Evolutionary conservation across 2,329 filamentous ascomycete genomes (phyloP).

Genomic region (Pseudogymnoascus sp.): DNA sequence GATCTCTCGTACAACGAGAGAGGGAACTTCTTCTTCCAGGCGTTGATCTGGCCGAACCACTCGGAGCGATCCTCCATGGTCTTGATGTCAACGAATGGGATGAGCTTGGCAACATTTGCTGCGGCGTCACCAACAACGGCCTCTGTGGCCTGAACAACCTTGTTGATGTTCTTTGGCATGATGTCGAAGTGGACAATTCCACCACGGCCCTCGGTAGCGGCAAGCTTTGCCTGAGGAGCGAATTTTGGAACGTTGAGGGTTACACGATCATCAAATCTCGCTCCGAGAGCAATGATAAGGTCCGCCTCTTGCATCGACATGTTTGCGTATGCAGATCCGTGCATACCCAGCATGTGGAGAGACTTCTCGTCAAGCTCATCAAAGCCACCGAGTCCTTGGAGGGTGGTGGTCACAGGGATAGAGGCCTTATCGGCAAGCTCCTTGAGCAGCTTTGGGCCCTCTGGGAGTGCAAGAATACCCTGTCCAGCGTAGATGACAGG

Average conservation of each 20-base stretch:
- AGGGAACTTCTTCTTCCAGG: slow-evolving; percentile 89
- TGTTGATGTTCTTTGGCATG: slow-evolving; percentile 99
- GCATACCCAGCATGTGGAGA: slow-evolving; percentile 98
- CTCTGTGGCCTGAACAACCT: slow-evolving; percentile 93
- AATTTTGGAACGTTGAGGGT: slow-evolving; percentile 77
- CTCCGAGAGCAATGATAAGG: slow-evolving; percentile 88
- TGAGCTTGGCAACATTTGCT: slow-evolving; percentile 64
- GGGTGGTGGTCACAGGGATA: slow-evolving; percentile 91
- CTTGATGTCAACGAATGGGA: slow-evolving; percentile 63
- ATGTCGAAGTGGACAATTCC: slow-evolving; percentile 98
- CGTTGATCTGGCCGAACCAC: slow-evolving; percentile 85
- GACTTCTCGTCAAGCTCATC: slow-evolving; percentile 92
- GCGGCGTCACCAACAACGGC: slow-evolving; percentile 90
- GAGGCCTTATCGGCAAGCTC: slow-evolving; percentile 83
- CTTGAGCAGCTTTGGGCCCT: slow-evolving; percentile 72
- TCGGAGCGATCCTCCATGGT: slow-evolving; percentile 60
- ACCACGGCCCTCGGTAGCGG: slow-evolving; percentile 75
- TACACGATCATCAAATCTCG: slow-evolving; percentile 93
- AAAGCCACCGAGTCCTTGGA: slow-evolving; percentile 86
- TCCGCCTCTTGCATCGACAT: slow-evolving; percentile 97
- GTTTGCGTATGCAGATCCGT: slow-evolving; percentile 94
- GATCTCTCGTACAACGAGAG: slow-evolving; percentile 74
- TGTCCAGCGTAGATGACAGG: slow-evolving; percentile 93
- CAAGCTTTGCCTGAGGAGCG: slow-evolving; percentile 77
- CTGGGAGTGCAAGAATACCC: slow-evolving; percentile 72